A percentile compares a stretch with the other conserved stretches of the same genome.
Conservation (phyloP, 306 rosid genomes). For the Carpinus fangiana region DNA sequence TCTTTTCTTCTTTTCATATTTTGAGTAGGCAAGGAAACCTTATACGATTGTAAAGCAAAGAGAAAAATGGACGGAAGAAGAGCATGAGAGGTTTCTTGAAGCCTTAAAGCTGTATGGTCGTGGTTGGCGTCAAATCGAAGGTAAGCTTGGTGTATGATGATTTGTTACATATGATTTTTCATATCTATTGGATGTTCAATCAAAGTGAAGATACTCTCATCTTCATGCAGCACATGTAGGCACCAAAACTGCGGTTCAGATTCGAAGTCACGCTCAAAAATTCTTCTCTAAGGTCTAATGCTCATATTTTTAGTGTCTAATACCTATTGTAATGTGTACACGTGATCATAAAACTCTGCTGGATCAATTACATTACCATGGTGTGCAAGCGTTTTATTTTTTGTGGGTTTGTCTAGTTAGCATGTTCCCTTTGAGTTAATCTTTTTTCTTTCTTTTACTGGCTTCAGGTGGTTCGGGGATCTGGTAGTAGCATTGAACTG, state of each 20-base stretch:
- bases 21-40: constrained; percentile 76
- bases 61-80: constrained; percentile 96
- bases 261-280: constrained; percentile 99
- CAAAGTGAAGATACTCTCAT: constrained; percentile 36
- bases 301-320: constrained; percentile 19
- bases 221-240: constrained; percentile 90
- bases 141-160: constrained; percentile 36
- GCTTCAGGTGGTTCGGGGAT: constrained; percentile 72
- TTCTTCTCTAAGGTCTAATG: constrained; percentile 87
- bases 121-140: constrained; percentile 98
- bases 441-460: constrained; percentile 18
- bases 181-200: constrained; percentile 10
- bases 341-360: background rate
- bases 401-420: constrained; percentile 9
- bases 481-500: constrained; percentile 53
- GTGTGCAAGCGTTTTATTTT: background rate
- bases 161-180: constrained; percentile 5
- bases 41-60: constrained; percentile 91
- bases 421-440: constrained; percentile 14
- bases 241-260: constrained; percentile 96
- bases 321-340: background rate
- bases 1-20: constrained; percentile 11
- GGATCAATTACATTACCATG: constrained; percentile 4
- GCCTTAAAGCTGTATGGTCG: constrained; percentile 96
- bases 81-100: constrained; percentile 89